Conservation (phyloP, 192 early-diverging fungal genomes). For the Coemansia guatemalensis region DNA sequence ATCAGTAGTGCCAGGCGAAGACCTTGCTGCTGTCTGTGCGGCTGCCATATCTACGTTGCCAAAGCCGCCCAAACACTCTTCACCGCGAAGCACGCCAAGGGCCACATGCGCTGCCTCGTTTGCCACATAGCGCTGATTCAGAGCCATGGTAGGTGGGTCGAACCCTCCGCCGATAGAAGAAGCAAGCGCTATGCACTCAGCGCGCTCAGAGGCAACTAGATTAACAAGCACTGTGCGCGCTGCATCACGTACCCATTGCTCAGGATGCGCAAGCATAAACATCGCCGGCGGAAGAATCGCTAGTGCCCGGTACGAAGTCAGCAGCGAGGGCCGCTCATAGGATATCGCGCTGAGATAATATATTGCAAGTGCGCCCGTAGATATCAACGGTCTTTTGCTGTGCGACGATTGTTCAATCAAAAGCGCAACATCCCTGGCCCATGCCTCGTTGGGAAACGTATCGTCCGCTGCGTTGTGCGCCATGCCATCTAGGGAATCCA, state of each 20-base stretch:
- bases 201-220: conserved; percentile 35
- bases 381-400: conserved; percentile 13
- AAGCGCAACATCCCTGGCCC: conserved; percentile 28
- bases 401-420: background rate
- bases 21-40: background rate
- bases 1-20: conserved; percentile 2
- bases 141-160: background rate
- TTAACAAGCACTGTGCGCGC: conserved; percentile 46
- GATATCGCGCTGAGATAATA: conserved; percentile 47
- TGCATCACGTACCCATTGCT: conserved; percentile 43
- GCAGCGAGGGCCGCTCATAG: conserved; percentile 28
- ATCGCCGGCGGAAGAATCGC: conserved; percentile 30
- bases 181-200: conserved; percentile 10
- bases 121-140: conserved; percentile 2
- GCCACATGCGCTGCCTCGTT: conserved; percentile 38
- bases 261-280: conserved; percentile 41
- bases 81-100: conserved; percentile 30
- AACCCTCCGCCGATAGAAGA: background rate
- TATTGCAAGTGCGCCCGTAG: conserved; percentile 33
- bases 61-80: conserved; percentile 41
- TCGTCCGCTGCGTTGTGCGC: conserved; percentile 16
- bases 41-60: conserved; percentile 35
- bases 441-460: conserved; percentile 23
- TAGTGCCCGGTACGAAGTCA: conserved; percentile 23
- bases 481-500: conserved; percentile 8